Base-by-base conservation (phyloP, 1,284 basidiomycete species). In the Cryptococcus wingfieldii region DNA sequence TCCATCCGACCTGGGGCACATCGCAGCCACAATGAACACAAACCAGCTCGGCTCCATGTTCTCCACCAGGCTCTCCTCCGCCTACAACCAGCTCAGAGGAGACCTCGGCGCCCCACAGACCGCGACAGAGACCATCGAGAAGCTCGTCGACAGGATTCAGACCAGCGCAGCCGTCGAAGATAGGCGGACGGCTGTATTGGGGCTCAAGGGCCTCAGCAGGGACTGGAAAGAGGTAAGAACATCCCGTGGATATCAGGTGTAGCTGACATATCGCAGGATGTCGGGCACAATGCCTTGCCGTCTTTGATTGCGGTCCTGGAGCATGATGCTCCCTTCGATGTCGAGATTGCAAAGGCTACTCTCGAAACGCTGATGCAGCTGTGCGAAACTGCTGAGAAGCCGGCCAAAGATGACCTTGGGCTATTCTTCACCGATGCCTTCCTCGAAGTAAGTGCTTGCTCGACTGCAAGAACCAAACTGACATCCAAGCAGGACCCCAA, bases 121-220 rank as follows among this genome's bases (percentile, higher is more conserved):
- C 0, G 83, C 93, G 1, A 79, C 83, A 16, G 89, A 92, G 59
- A 93, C 91, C 18, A 90, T 98, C 66, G 82, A 84, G 47, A 86
- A 87, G 63, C 86, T 98, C 58, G 88, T 87, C 62, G 92, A 96
- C 72, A 82, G 91, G 49, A 85, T 98, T 38, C 87, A 90, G 31
- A 90, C 90, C 13, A 84, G 87, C 2, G 87, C 89, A 0, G 83
- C 89, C 38, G 84, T 93, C 38, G 88, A 93, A 44, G 95, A 98
- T 78, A 83, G 94, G 64, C 84, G 91, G 51, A 94, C 94, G 18
- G 89, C 94, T 0, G 86, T 98, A 9, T 80, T 97, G 44, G 85
- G 91, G 0, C 83, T 98, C 65, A 98, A 98, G 74, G 93, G 93
- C 14, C 84, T 98, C 49, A 82, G 87, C 47, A 83, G 93, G 54